These are phyloP conservation scores for Plenodomus tracheiphilus DNA, from an alignment of 2,329 filamentous ascomycete species.

Conservation along the genomic window DNA sequence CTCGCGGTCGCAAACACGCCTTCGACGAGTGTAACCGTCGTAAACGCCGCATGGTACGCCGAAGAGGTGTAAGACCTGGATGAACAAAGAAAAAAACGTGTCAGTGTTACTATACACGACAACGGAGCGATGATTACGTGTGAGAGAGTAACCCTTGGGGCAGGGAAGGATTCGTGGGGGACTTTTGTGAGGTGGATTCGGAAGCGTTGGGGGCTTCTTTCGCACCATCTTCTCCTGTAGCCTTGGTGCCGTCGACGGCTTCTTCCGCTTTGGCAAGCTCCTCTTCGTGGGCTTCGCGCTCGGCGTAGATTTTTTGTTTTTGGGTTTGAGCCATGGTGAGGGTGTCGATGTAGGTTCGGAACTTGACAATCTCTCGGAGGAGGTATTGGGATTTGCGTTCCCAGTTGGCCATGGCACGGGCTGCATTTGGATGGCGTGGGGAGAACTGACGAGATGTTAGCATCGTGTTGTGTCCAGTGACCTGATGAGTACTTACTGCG, in stretches of 20 bases:
- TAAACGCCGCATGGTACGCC: constrained; percentile 40
- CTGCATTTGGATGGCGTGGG: constrained; percentile 76
- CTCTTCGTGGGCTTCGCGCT: constrained; percentile 36
- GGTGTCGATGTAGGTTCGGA: constrained; percentile 90
- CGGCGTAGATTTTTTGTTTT: constrained; percentile 70
- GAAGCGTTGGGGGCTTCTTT: constrained; percentile 31
- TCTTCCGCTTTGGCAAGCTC: constrained; percentile 16
- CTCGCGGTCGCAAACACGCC: constrained; percentile 26
- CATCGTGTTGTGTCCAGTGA: not conserved
- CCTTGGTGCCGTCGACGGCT: constrained; percentile 6
- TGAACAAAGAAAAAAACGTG: constrained; percentile 24
- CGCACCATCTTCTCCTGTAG: constrained; percentile 40
- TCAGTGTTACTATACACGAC: constrained; percentile 28
- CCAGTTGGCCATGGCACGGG: constrained; percentile 93
- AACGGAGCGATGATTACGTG: constrained; percentile 3
- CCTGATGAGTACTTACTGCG: constrained; percentile 57
- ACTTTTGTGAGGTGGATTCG: constrained; percentile 17
- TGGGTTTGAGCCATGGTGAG: constrained; percentile 70
- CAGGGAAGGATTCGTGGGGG: constrained; percentile 2
- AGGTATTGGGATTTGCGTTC: constrained; percentile 93
- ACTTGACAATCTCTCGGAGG: constrained; percentile 93
- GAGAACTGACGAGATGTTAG: constrained; percentile 63
- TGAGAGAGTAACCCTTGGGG: constrained; percentile 9
- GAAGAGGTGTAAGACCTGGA: constrained; percentile 40
- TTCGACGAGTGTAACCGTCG: constrained; percentile 42